Base-by-base conservation (phyloP, 1,284 basidiomycete genomes). In the Coniferiporia weirii region DNA sequence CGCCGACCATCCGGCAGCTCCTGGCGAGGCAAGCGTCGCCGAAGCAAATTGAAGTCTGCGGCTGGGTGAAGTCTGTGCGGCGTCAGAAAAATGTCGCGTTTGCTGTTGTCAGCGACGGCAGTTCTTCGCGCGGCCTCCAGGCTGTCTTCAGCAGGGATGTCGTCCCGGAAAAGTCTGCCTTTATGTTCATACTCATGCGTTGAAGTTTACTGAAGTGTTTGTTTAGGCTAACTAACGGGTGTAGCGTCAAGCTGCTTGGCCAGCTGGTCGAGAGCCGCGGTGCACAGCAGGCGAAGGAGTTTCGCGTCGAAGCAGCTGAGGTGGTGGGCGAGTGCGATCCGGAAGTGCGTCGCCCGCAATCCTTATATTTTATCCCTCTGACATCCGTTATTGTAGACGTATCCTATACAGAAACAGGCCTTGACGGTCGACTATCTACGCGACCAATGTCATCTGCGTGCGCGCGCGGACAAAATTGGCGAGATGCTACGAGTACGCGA, bases 71-170 rank as follows among this genome's bases (percentile, higher is more conserved):
- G 67, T 90, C 88, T 0, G 79, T 95, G 48, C 81, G 94, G 45
- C 81, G 82, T 36, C 93, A 95, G 73, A 96, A 96, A 77, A 86
- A 87, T 57, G 78, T 95, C 34, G 79, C 91, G 0, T 97, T 97
- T 67, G 87, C 87, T 0, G 86, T 91, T 47, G 71, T 97, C 56
- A 85, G 82, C 53, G 95, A 98, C 71, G 94, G 94, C 2, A 91
- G 87, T 56, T 83, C 80, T 1, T 66, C 77, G 6, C 71, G 76
- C 19, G 83, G 82, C 1, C 67, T 96, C 13, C 95, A 98, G 71
- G 89, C 87, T 1, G 93, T 97, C 4, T 78, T 94, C 64, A 68
- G 76, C 15, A 77, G 83, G 34, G 50, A 52, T 17, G 20, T 38
- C 20, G 36, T 60, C 9, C 59, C 59, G 9, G 48, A 56, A 7